Conservation (phyloP, 495 filamentous ascomycete genomes). For the Trichocladium antarcticum region DNA sequence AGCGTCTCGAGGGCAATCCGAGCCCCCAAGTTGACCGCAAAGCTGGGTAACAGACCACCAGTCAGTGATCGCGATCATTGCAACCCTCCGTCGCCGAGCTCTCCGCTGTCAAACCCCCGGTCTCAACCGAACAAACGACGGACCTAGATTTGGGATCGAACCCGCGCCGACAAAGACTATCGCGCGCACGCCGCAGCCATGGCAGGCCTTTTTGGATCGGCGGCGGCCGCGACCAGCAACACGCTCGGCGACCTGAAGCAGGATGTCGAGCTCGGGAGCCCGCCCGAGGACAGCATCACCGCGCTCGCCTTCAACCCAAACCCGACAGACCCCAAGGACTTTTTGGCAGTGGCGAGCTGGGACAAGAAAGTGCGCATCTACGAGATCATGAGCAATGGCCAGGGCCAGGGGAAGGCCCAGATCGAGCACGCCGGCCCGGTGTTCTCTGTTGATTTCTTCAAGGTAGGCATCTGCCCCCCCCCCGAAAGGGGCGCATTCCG, state of each 20-base stretch:
- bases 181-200: constrained; percentile 26
- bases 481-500: background rate
- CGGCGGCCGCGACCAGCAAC: constrained; percentile 43
- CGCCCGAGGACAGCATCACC: constrained; percentile 76
- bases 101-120: too few relatives aligned
- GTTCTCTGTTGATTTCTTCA: constrained; percentile 66
- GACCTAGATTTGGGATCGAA: background rate
- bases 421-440: constrained; percentile 67
- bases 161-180: too few relatives aligned
- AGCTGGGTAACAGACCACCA: too few relatives aligned
- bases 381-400: constrained; percentile 60
- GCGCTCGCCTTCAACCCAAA: constrained; percentile 64
- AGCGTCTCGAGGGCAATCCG: background rate
- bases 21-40: too few relatives aligned
- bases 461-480: constrained; percentile 41
- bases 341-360: constrained; percentile 78
- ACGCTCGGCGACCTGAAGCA: constrained; percentile 85
- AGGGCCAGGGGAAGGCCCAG: constrained; percentile 58
- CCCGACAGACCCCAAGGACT: constrained; percentile 45
- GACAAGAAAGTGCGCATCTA: constrained; percentile 89
- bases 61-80: too few relatives aligned
- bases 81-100: too few relatives aligned
- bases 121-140: too few relatives aligned
- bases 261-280: constrained; percentile 64
- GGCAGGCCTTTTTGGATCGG: constrained; percentile 57